Conservation (phyloP, 257 asterid genomes). For the Lycium barbarum region DNA sequence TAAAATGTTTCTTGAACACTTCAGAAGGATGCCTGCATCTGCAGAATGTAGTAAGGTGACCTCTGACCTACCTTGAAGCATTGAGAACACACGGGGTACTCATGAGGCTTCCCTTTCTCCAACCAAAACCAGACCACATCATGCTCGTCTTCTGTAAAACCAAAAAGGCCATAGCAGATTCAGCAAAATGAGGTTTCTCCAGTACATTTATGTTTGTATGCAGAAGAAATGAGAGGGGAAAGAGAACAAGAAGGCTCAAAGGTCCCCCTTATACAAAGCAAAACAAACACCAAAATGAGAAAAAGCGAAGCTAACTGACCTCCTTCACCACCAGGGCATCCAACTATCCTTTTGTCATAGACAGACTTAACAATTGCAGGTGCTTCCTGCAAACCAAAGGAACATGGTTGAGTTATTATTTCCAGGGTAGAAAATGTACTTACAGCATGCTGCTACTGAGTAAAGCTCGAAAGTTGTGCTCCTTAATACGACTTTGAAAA, state of each 20-base stretch:
- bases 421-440: neutral
- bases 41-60: neutral
- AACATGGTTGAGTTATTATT: neutral
- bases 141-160: conserved; percentile 81
- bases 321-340: conserved; percentile 87
- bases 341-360: conserved; percentile 78
- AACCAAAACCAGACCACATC: conserved; percentile 98
- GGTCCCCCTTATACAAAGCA: neutral
- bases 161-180: conserved; percentile 22
- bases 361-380: conserved; percentile 73
- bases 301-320: conserved; percentile 45
- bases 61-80: conserved; percentile 72
- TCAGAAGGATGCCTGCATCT: neutral
- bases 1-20: neutral
- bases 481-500: neutral
- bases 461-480: neutral
- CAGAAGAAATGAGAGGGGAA: neutral
- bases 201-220: neutral
- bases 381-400: conserved; percentile 57
- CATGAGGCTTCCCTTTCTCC: conserved; percentile 86
- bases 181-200: conserved; percentile 15
- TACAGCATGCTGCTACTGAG: neutral
- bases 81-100: conserved; percentile 89
- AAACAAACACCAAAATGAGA: neutral
- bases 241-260: neutral